These are phyloP conservation scores for Globisporangium nunn DNA, from an alignment of 352 stramenopile species.

Conservation along the genomic window DNA sequence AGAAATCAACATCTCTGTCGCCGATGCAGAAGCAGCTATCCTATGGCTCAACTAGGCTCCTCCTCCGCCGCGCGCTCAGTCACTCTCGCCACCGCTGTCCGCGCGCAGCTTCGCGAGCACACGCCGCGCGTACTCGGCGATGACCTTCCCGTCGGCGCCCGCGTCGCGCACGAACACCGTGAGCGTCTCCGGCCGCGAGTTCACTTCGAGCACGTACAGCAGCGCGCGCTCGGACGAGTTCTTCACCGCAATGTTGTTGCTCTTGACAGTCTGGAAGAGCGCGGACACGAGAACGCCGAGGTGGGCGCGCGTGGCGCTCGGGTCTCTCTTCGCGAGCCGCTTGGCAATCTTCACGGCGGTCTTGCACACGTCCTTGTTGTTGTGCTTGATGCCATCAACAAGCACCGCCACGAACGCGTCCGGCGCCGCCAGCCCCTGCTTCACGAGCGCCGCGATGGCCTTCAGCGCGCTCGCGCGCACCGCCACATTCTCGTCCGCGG, in stretches of 20 bases:
- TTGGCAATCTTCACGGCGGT: slow-evolving; percentile 68
- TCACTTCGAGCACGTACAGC: slow-evolving; percentile 84
- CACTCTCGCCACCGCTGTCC: slow-evolving; percentile 79
- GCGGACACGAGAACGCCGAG: slow-evolving; percentile 57
- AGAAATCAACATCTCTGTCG: no score
- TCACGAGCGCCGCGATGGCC: slow-evolving; percentile 51
- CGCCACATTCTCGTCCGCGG: slow-evolving; percentile 53
- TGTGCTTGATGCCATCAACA: slow-evolving; percentile 48
- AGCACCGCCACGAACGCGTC: slow-evolving; percentile 53
- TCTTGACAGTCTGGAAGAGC: slow-evolving; percentile 84
- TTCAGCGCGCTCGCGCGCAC: slow-evolving; percentile 51
- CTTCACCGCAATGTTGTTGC: slow-evolving; percentile 86
- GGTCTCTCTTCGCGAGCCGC: slow-evolving; percentile 59
- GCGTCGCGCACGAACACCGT: slow-evolving; percentile 57
- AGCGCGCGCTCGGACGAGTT: slow-evolving; percentile 77
- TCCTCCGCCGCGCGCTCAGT: slow-evolving; percentile 19
- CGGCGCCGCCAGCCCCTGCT: slow-evolving; percentile 27
- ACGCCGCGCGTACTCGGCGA: slow-evolving; percentile 81
- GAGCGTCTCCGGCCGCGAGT: slow-evolving; percentile 75
- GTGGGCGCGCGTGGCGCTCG: slow-evolving; percentile 43
- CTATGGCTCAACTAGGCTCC: background rate
- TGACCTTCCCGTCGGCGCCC: slow-evolving; percentile 64
- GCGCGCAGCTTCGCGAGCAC: slow-evolving; percentile 84
- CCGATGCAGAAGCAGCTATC: no score
- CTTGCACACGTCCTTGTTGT: slow-evolving; percentile 80